These are phyloP conservation scores for Fusarium sulawesiense DNA, from an alignment of 2,329 filamentous ascomycete species.

Conservation along the genomic window DNA sequence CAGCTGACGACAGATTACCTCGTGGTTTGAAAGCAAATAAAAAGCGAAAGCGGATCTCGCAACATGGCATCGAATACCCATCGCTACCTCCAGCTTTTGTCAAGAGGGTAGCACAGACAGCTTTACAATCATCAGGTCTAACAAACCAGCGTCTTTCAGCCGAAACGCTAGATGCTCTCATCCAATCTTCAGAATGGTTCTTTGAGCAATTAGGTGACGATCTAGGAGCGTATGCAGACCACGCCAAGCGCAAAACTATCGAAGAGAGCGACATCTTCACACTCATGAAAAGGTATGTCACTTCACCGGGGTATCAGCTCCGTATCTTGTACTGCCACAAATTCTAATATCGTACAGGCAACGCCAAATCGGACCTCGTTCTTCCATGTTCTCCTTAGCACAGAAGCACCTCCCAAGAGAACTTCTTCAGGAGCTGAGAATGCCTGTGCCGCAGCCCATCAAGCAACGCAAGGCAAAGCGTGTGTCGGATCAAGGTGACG, in stretches of 20 bases:
- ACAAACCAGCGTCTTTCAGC: slow-evolving; percentile 76
- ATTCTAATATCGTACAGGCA: slow-evolving; percentile 68
- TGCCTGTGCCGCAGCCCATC: slow-evolving; percentile 67
- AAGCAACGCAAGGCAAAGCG: slow-evolving; percentile 58
- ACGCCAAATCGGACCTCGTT: slow-evolving; percentile 76
- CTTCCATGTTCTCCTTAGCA: slow-evolving; percentile 87
- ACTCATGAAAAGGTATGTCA: slow-evolving; percentile 81
- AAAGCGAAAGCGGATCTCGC: slow-evolving; percentile 66
- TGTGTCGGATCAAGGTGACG: slow-evolving; percentile 46
- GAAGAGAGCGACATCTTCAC: slow-evolving; percentile 86
- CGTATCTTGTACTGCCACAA: slow-evolving; percentile 37
- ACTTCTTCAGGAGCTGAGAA: slow-evolving; percentile 82
- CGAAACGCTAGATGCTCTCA: slow-evolving; percentile 79
- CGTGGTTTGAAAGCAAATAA: slow-evolving; percentile 42
- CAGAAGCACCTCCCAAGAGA: slow-evolving; percentile 85
- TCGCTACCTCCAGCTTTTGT: slow-evolving; percentile 78
- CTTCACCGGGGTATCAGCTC: slow-evolving; percentile 37
- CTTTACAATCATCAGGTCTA: slow-evolving; percentile 73
- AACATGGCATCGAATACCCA: slow-evolving; percentile 79
- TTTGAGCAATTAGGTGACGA: slow-evolving; percentile 90
- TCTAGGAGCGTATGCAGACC: slow-evolving; percentile 80
- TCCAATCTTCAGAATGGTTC: slow-evolving; percentile 88
- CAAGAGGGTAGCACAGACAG: slow-evolving; percentile 77
- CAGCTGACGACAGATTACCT: slow-evolving; percentile 27
- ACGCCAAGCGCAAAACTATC: slow-evolving; percentile 85